phyloP scores from a whole-genome alignment of 2,329 filamentous ascomycete genomes.

The Fonsecaea multimorphosa region DNA sequence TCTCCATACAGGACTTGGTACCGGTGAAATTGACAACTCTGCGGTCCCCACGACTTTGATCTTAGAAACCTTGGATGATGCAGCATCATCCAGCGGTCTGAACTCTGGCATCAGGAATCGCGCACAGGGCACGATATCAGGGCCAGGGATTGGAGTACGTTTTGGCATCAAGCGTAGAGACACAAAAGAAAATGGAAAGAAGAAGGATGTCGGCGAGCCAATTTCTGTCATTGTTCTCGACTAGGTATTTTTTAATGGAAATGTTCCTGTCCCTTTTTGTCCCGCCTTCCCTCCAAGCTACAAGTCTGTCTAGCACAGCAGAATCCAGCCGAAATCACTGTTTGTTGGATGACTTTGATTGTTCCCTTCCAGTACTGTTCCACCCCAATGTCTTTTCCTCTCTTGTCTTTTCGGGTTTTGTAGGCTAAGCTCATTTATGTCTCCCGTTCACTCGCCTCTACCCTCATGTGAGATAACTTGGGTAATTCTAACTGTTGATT shows the following conservation, averaged over 20 bases:
- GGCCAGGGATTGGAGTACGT: background rate
- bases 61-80: background rate
- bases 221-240: background rate
- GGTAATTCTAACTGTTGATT: background rate
- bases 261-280: background rate
- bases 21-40: background rate
- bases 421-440: background rate
- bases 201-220: slow-evolving; percentile 3
- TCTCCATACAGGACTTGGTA: background rate
- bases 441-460: background rate
- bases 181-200: background rate
- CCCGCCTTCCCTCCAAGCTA: background rate
- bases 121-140: background rate
- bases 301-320: background rate
- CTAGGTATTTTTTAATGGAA: background rate
- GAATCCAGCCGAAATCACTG: background rate
- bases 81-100: background rate
- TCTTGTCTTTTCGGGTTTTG: background rate
- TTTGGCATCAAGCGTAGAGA: background rate
- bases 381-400: background rate
- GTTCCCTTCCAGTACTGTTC: background rate
- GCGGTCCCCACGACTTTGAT: background rate
- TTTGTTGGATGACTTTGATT: too few relatives aligned
- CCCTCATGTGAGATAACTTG: background rate
- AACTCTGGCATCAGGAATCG: background rate